Base-by-base conservation (phyloP, 2,329 filamentous ascomycete genomes). In the Aureobasidium sp. region DNA sequence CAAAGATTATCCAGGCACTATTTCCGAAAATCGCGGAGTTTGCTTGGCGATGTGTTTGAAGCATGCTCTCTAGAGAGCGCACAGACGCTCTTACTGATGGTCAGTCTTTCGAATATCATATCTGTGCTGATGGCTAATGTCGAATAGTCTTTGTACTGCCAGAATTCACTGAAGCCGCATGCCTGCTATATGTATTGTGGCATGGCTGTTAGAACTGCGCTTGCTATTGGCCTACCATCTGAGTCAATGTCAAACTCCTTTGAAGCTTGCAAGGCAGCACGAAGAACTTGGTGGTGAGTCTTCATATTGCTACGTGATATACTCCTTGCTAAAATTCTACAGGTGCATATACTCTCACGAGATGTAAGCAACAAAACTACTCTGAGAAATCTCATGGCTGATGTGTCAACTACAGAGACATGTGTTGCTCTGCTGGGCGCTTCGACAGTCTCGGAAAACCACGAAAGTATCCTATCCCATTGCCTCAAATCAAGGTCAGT, bases 21-120 rank as follows among this genome's bases (percentile, higher is more conserved):
- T 44, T 71, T 70, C 44, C 66, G 64, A 29, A 60, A 64, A 21
- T 66, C 69, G 16, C 71, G 69, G 53, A 48, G 54, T 32, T 61
- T 67, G 9, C 53, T 73, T 9, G 68, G 69, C 0, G 68, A 73
- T 62, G 44, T 71, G 7, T 71, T 72, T 48, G 70, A 72, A 53
- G 68, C 67, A 29, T 69, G 64, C 41, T 68, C 65, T 32, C 34
- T 71, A 16, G 69, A 71, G 47, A 69, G 64, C 55, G 65, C 59
- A 13, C 69, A 71, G 50, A 65, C 69, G 44, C 62, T 71, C 16
- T 64, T 69, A 14, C 61, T 71, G 3, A 63, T 71, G 66, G 67
- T 71, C n/a, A 16, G 55, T 29, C 9, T n/a, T 11, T 36, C 10
- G 30, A 50, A 13, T 5, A 8, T 4, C 25, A 7, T 29, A 9